Evolutionary conservation across 345 rosid species (phyloP), one percentile per base, ranked within the genome.

Genomic region (Trapa bicornis): DNA sequence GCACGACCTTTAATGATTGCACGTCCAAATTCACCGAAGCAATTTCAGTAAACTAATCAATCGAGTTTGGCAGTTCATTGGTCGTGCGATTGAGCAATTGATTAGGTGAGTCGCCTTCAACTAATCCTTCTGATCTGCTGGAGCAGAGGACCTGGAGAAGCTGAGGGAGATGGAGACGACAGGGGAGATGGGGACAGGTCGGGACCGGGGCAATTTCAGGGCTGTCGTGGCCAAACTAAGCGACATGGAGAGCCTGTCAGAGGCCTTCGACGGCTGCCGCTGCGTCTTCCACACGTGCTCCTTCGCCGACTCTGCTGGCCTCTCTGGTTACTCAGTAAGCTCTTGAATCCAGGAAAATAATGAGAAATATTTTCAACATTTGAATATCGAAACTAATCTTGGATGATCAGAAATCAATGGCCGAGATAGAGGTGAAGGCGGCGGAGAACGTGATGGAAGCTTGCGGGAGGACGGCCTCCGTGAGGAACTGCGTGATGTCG

Each of bases 241-340:
- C 29, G 87, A 90, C n/a, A 75, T 64, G 0, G 84, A 75, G 17
- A 82, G 86, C 67, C 68, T 93, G 17, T 29, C 61, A 16, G 84
- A 77, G 29, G 97, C 96, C 10, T 85, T 93, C 58, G 80, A 87
- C 14, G 98, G 96, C n/a, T 93, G 98, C 76, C 75, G 74, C 66
- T 96, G 89, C 71, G 92, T 93, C n/a, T 85, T 93, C 70, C 98
- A 93, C 80, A 85, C 97, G 75, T 70, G 87, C 45, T 79, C 90
- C 0, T 90, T 90, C 54, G 74, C 74, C 0, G 98, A 93, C 72
- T 94, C 96, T 0, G 85, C 89, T 29, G 98, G 98, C 41, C 81
- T 93, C 68, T 87, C 98, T n/a, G 98, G 98, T 17, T 93, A 93
- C 74, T 84, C 98, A 43, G 98, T 93, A 65, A 67, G 85, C 79